Evolutionary conservation across 768 basidiomycete species (phyloP), one percentile per base, ranked within the genome.

Genomic region (Boletus edulis): DNA sequence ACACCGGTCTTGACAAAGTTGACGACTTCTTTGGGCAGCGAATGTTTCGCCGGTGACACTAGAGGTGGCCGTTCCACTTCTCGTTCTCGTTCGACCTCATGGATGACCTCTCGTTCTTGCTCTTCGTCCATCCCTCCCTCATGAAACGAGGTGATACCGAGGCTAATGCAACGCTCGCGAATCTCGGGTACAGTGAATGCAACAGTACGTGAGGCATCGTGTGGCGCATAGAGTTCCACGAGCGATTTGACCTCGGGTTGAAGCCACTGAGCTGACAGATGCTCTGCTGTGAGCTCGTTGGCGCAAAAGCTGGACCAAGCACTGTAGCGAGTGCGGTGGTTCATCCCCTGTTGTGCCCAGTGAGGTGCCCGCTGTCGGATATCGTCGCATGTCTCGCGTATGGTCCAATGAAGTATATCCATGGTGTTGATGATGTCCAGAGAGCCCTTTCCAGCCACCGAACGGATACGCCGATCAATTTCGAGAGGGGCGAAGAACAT

Each of bases 401-500:
- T 78, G 1, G 69, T 63, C 81, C 81, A 82, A 8, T 63, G 62
- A n/a, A 81, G 39, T 38, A 81, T 66, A 46, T 81, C 75, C n/a
- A 41, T 38, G 0, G 70, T 61, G n/a, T 57, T 27, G 24, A 63
- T 49, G 3, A 5, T 5, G 14, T 62, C 52, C 32, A n/a, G 5
- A 0, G 17, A 0, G 15, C 27, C 32, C 22, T 68, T 69, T 15
- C 14, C 29, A 22, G 60, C 53, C 18, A 66, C 47, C 0, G 56
- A 35, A 18, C 74, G 73, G 41, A 81, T 78, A 3, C 52, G 51
- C 40, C 56, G 54, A 47, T 75, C 73, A 11, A 79, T 67, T 48
- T 78, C 75, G 0, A 59, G 62, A 20, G 79, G 73, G 2, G 78
- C 76, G 40, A 77, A 76, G 54, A 81, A 80, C 50, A 76, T 64